Evolutionary conservation across 257 asterid genomes (phyloP), one percentile per base, ranked within the genome.

Genomic region (Craterostigma plantagineum): DNA sequence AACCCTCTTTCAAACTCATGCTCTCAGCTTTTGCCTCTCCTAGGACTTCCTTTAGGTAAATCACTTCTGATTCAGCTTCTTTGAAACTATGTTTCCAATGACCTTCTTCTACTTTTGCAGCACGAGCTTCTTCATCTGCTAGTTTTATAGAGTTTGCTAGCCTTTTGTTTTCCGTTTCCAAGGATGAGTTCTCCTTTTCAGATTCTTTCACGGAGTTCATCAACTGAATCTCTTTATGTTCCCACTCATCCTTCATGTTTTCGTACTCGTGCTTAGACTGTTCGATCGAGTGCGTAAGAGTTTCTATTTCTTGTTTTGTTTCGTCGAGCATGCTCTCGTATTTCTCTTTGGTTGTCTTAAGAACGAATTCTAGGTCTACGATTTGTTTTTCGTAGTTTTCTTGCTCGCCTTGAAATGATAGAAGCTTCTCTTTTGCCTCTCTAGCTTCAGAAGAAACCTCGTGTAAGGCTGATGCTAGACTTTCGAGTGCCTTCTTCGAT

Each of bases 391-490:
- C 90, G 49, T 57, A 72, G 64, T 68, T 72, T 55, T 77, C 83
- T 11, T 60, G 68, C 71, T 83, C 91, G 27, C 49, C 61, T 67
- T 79, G 69, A 48, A 50, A 14, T 23, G 77, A 72, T 59, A 79
- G 56, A 11, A 83, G 59, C 65, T 76, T 68, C 53, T 90, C 92
- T 62, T 75, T 90, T 58, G 91, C 68, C 60, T 79, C 91, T 58
- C 99, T 77, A 33, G 92, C 87, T 66, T 90, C 99, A 4, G 78
- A 50, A 37, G 92, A 79, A 60, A 90, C 91, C 69, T 83, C 99
- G 49, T 90, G 94, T 33, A 83, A 62, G 16, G 95, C 95, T 6
- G 99, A 75, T 38, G 92, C 87, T 52, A 90, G 53, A 61, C 95
- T 79, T 62, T 83, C 99, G 58, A 83, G 65, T 23, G 99, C 99